phyloP scores from a whole-genome alignment of 2,329 filamentous ascomycete genomes.

The Alternaria sp. region DNA sequence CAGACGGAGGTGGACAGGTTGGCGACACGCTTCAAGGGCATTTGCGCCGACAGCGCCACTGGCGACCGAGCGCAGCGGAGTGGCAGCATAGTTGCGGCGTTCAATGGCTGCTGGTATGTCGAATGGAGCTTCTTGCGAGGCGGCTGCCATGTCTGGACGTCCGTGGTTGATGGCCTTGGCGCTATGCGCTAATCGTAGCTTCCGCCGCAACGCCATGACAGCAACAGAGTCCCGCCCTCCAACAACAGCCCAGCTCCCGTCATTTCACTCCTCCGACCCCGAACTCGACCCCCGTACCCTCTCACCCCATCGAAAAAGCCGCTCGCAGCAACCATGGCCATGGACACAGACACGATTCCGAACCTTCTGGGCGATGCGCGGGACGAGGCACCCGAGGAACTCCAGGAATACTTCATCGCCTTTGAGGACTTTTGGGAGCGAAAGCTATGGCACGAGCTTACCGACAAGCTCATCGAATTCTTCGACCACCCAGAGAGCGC shows the following conservation, averaged over 20 bases:
- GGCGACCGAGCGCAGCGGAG: constrained; percentile 52
- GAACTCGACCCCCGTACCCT: neutral
- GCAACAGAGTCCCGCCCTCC: constrained; percentile 31
- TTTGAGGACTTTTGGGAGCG: constrained; percentile 99
- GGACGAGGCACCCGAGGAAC: constrained; percentile 84
- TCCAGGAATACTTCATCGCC: constrained; percentile 85
- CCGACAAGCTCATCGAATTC: constrained; percentile 85
- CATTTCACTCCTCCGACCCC: constrained; percentile 12
- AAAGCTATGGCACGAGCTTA: constrained; percentile 99
- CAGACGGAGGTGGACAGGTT: constrained; percentile 38
- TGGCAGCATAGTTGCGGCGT: constrained; percentile 50
- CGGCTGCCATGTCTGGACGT: constrained; percentile 31
- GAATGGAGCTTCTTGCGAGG: constrained; percentile 37
- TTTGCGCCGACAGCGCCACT: constrained; percentile 47
- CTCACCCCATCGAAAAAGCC: neutral
- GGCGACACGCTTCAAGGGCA: constrained; percentile 38
- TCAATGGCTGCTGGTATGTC: constrained; percentile 48
- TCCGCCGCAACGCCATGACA: constrained; percentile 33
- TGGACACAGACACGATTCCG: constrained; percentile 87
- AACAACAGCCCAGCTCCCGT: constrained; percentile 16
- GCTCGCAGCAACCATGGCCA: constrained; percentile 54
- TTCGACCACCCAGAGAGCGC: constrained; percentile 84
- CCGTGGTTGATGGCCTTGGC: constrained; percentile 33
- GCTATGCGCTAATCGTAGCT: constrained; percentile 29
- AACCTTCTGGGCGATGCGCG: constrained; percentile 93